A percentile compares a stretch with the other conserved stretches of the same genome.
Evolutionary conservation across 2,329 filamentous ascomycete species (phyloP).

Genomic region (Fusarium sp.): DNA sequence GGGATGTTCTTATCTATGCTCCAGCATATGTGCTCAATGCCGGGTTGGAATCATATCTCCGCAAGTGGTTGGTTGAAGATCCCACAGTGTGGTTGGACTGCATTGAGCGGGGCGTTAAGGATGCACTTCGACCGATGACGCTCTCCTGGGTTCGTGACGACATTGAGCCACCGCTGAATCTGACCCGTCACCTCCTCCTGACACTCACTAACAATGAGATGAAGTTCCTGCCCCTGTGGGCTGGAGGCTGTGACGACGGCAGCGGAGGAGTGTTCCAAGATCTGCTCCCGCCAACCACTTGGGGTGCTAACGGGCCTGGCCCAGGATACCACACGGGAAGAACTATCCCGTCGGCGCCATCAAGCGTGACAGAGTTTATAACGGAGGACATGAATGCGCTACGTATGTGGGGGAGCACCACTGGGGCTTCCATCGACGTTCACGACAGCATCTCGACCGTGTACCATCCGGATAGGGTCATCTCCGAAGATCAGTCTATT

Average conservation of each 20-base stretch:
- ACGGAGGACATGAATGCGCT: constrained; percentile 52
- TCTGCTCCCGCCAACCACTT: constrained; percentile 55
- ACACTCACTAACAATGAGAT: constrained; percentile 68
- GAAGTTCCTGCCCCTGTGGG: constrained; percentile 74
- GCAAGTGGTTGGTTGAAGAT: neutral
- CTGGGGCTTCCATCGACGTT: constrained; percentile 52
- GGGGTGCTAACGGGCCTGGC: constrained; percentile 61
- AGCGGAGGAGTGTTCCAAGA: constrained; percentile 63
- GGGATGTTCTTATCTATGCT: constrained; percentile 11
- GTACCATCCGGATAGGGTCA: constrained; percentile 47
- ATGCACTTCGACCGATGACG: constrained; percentile 34
- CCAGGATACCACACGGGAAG: constrained; percentile 61
- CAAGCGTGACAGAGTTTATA: constrained; percentile 52
- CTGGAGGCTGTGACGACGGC: constrained; percentile 66
- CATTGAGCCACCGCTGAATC: constrained; percentile 50
- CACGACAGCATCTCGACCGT: constrained; percentile 57
- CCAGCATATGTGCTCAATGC: neutral
- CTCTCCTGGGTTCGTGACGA: constrained; percentile 45
- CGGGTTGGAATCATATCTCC: constrained; percentile 21
- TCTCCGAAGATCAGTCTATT: constrained; percentile 51
- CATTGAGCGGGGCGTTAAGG: constrained; percentile 41
- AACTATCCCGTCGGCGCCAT: constrained; percentile 51
- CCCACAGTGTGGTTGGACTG: constrained; percentile 38
- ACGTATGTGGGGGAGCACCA: constrained; percentile 49
- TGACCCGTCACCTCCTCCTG: constrained; percentile 62